A percentile compares a stretch with the other conserved stretches of the same genome.
Evolutionary conservation across 2,329 filamentous ascomycete genomes (phyloP).

Genomic region (Aspergillus hiratsukae): DNA sequence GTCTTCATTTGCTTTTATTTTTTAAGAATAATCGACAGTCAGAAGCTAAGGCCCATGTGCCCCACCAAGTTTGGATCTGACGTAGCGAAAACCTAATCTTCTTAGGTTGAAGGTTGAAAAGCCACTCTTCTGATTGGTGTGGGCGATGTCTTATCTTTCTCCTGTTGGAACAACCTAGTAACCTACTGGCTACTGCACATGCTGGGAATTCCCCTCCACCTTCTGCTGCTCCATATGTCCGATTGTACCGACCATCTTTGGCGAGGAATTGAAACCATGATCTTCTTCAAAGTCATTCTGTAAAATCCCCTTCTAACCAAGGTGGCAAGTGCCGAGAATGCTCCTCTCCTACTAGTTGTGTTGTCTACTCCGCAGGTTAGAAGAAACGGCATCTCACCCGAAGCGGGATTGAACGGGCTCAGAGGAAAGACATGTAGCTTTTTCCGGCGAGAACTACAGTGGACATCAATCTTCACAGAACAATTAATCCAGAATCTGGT

Average conservation of each 20-base stretch:
- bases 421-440: conserved; percentile 1
- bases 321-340: background rate
- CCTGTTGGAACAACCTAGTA: conserved; percentile 8
- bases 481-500: background rate
- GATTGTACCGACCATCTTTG: background rate
- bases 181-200: background rate
- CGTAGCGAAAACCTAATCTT: conserved; percentile 35
- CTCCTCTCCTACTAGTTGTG: background rate
- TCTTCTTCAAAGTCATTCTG: background rate
- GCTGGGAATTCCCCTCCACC: background rate
- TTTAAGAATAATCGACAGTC: conserved; percentile 1
- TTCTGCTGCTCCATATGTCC: background rate
- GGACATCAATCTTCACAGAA: background rate
- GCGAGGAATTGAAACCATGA: background rate
- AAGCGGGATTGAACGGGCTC: conserved; percentile 8
- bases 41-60: conserved; percentile 9
- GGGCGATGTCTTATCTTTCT: conserved; percentile 26
- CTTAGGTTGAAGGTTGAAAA: conserved; percentile 27
- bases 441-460: background rate
- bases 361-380: background rate
- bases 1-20: conserved; percentile 6
- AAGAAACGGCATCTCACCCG: background rate
- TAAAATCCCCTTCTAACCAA: background rate
- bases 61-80: conserved; percentile 28
- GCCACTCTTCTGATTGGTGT: conserved; percentile 26